Conservation (phyloP, 2,329 filamentous ascomycete genomes). For the Shiraia bambusicola region DNA sequence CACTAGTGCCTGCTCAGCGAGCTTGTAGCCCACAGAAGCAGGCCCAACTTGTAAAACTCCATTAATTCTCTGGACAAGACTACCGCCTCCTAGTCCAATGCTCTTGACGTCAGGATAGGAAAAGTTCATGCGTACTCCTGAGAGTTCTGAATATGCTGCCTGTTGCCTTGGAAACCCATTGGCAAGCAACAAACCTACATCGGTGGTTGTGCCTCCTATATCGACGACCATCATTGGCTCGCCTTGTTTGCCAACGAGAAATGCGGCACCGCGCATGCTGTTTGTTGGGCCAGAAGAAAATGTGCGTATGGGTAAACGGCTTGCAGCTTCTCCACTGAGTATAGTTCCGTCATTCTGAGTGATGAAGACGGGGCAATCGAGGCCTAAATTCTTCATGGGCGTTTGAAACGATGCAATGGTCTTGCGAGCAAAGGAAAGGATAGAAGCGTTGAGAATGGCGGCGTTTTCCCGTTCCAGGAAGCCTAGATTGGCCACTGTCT, state of each 20-base stretch:
- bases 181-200: conserved; percentile 61
- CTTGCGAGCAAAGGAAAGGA: conserved; percentile 49
- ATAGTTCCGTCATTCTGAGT: conserved; percentile 57
- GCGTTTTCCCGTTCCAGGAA: conserved; percentile 56
- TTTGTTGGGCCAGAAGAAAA: conserved; percentile 57
- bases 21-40: conserved; percentile 62
- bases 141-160: conserved; percentile 62
- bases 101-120: conserved; percentile 57
- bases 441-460: conserved; percentile 53
- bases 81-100: conserved; percentile 62
- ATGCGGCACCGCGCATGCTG: conserved; percentile 55
- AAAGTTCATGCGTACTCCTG: conserved; percentile 64
- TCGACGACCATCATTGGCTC: conserved; percentile 64
- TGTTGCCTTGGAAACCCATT: conserved; percentile 66
- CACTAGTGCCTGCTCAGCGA: conserved; percentile 56
- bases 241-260: conserved; percentile 35
- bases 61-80: conserved; percentile 50
- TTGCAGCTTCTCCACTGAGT: conserved; percentile 50
- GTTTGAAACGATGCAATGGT: conserved; percentile 50
- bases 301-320: conserved; percentile 53
- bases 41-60: conserved; percentile 56
- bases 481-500: conserved; percentile 54
- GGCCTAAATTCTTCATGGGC: conserved; percentile 49
- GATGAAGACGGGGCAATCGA: conserved; percentile 53
- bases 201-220: conserved; percentile 67